Percentiles rank a stretch among this genome's conserved stretches.
phyloP scores from a whole-genome alignment of 768 basidiomycete genomes.

The Lactarius sanguifluus region DNA sequence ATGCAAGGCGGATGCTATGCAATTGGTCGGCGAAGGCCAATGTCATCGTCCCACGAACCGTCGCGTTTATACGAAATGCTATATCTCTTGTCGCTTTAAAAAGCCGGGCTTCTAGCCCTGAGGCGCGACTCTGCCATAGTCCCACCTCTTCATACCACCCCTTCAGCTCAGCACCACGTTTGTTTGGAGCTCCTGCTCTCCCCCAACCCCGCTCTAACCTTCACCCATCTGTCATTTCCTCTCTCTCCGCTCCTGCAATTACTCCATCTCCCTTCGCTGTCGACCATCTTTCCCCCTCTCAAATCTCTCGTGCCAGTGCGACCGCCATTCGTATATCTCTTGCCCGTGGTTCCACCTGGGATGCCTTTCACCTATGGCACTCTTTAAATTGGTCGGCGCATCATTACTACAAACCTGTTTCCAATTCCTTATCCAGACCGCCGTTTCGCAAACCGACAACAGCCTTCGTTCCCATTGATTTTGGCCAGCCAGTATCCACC shows the following conservation, averaged over 20 bases:
- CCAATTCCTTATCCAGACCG: conserved; percentile 26
- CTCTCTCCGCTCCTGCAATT: conserved; percentile 21
- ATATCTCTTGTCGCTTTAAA: not conserved
- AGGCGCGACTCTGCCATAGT: not conserved
- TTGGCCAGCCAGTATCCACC: conserved; percentile 52
- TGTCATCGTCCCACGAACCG: conserved; percentile 34
- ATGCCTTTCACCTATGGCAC: conserved; percentile 28
- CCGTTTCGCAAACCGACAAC: conserved; percentile 29
- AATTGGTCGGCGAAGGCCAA: conserved; percentile 55
- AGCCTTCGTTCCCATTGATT: conserved; percentile 46
- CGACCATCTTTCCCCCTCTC: conserved; percentile 22
- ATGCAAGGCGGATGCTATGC: conserved; percentile 76
- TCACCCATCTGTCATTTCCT: not conserved
- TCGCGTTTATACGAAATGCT: conserved; percentile 20
- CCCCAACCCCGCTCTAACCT: not conserved
- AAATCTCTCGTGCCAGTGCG: conserved; percentile 29
- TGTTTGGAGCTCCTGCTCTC: not conserved
- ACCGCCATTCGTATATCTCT: conserved; percentile 26
- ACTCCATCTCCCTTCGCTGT: conserved; percentile 9
- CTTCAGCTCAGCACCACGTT: not conserved
- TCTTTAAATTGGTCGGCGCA: conserved; percentile 28
- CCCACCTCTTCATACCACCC: not conserved
- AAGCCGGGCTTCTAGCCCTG: not conserved
- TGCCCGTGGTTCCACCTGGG: conserved; percentile 23
- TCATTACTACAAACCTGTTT: conserved; percentile 14